phyloP scores from a whole-genome alignment of 2,329 filamentous ascomycete species.

The Triangularia setosa region DNA sequence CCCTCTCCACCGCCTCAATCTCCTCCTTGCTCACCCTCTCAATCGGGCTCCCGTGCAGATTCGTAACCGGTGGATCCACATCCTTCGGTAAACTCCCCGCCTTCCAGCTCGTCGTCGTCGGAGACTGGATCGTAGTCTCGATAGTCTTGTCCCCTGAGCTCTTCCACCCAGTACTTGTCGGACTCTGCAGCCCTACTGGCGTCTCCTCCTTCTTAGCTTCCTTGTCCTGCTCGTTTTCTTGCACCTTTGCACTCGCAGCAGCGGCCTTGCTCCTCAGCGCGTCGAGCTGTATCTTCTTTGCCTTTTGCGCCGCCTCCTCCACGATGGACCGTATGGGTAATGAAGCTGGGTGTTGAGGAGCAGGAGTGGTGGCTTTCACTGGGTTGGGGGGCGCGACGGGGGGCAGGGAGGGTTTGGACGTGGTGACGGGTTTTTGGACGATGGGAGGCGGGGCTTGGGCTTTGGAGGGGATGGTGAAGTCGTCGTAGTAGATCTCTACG shows the following conservation, averaged over 20 bases:
- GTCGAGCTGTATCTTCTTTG: constrained; percentile 56
- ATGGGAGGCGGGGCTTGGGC: constrained; percentile 45
- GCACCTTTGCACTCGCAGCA: neutral
- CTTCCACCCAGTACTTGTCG: constrained; percentile 43
- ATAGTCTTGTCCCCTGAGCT: constrained; percentile 23
- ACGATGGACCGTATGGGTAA: constrained; percentile 53
- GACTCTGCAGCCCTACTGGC: constrained; percentile 40
- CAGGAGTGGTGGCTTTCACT: constrained; percentile 21
- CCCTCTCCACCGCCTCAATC: constrained; percentile 38
- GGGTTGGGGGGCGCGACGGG: constrained; percentile 27
- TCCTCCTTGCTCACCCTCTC: constrained; percentile 35
- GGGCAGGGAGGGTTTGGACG: constrained; percentile 47
- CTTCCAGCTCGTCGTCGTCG: constrained; percentile 37
- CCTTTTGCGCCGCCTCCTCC: constrained; percentile 63
- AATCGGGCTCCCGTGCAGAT: constrained; percentile 33
- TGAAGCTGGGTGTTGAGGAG: constrained; percentile 12
- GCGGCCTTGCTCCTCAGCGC: constrained; percentile 50
- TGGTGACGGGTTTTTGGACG: constrained; percentile 52
- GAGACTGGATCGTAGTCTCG: constrained; percentile 40
- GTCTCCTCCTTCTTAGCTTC: constrained; percentile 1
- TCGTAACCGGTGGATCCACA: constrained; percentile 30
- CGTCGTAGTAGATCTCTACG: constrained; percentile 65
- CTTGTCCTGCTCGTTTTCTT: neutral
- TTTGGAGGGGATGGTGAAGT: constrained; percentile 55
- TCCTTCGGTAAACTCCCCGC: constrained; percentile 27